These are phyloP conservation scores for Nymphaea thermarum DNA, from an alignment of 164 flowering plant species.

Conservation along the genomic window DNA sequence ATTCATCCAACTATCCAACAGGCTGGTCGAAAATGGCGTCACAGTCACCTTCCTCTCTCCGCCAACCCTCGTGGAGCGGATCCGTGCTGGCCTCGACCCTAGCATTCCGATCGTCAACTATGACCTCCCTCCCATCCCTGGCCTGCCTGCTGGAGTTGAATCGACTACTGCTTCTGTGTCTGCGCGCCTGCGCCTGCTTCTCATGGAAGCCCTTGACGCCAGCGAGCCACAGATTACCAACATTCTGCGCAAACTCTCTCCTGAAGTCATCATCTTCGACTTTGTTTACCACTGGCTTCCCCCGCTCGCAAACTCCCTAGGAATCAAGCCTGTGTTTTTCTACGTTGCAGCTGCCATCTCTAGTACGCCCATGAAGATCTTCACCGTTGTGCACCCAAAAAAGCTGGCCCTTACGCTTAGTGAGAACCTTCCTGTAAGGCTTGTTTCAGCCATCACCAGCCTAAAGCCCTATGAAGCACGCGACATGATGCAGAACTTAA, in stretches of 20 bases:
- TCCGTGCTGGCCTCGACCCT: not conserved
- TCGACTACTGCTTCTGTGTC: conserved; percentile 5
- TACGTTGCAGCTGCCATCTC: conserved; percentile 12
- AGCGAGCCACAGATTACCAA: conserved; percentile 18
- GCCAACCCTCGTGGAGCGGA: not conserved
- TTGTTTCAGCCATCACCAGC: not conserved
- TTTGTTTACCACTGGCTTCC: conserved; percentile 24
- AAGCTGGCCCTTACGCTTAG: not conserved
- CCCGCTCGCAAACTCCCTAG: conserved; percentile 9
- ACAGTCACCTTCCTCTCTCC: conserved; percentile 1
- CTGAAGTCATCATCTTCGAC: conserved; percentile 20
- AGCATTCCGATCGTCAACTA: not conserved
- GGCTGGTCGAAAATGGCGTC: not conserved
- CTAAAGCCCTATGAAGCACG: not conserved
- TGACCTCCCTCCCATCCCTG: conserved; percentile 12
- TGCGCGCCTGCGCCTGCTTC: conserved; percentile 14
- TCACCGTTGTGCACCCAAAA: not conserved
- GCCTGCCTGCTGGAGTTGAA: conserved; percentile 12
- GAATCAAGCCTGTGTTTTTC: conserved; percentile 16
- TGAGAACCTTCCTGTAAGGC: not conserved
- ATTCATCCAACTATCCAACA: conserved; percentile 9
- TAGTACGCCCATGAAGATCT: not conserved
- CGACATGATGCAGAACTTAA: not conserved
- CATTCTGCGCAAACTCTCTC: conserved; percentile 16
- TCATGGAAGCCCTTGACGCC: conserved; percentile 15